Base-by-base conservation (phyloP, 2,329 filamentous ascomycete species). In the Sporothrix globosa region DNA sequence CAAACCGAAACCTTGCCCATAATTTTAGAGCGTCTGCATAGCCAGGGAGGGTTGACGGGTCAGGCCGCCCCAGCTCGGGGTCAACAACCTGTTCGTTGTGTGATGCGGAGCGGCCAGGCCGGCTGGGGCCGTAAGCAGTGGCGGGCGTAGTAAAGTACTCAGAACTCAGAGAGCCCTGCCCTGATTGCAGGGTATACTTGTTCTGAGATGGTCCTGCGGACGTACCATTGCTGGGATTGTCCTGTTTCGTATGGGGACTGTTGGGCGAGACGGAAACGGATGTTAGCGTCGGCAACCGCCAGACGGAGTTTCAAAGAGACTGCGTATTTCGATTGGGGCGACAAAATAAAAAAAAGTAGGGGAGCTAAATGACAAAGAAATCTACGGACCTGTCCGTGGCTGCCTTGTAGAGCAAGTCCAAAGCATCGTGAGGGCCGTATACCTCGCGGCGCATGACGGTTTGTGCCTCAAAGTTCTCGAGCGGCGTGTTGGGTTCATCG, bases 1-100 rank as follows among this genome's bases (percentile, higher is more conserved):
- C 95, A 78, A 98, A 98, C 56, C 94, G 90, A 78, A 97, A 94
- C 73, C 93, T 86, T 1, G 90, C 89, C 96, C 96, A 99, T n/a
- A 93, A 91, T 76, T 88, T 90, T 72, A 97, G 82, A 0, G 94
- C 94, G 71, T 91, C 88, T 54, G 86, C 82, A 75, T 90, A 90
- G 67, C 88, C 84, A 41, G 84, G 82, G 73, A 88, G 83, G 66
- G 81, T 74, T 73, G 83, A 79, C 73, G 83, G 75, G 70, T 82
- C 80, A 53, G 83, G 75, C 73, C 82, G 81, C 72, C 80, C 80
- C 63, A 84, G 76, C 69, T 80, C 80, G 6, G 83, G 83, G 60
- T 87, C 85, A 54, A 86, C 82, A 19, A 79, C 77, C 61, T 81
- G 79, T 3, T 81, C 81, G 56, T 75, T 69, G 69, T 1, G 72